phyloP scores from a whole-genome alignment of 1,284 basidiomycete species.

The Cryptococcus sp. region DNA sequence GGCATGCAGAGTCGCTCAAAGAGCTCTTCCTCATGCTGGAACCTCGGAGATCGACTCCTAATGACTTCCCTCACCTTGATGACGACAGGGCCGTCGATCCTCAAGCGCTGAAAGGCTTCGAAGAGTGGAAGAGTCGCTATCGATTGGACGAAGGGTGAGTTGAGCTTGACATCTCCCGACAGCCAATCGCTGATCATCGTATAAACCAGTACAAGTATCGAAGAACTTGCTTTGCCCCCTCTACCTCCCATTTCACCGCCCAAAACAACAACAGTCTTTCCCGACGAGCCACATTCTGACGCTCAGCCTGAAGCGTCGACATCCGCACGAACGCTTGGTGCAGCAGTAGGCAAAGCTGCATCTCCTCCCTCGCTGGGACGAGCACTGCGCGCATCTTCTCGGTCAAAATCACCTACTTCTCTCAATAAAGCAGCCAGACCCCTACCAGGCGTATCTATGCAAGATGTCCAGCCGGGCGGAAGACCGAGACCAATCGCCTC shows the following conservation, averaged over 20 bases:
- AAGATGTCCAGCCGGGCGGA: constrained; percentile 12
- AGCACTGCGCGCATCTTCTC: background rate
- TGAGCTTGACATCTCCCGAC: background rate
- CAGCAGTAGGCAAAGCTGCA: background rate
- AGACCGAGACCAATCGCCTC: constrained; percentile 7
- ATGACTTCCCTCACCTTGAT: constrained; percentile 30
- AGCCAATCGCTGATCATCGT: constrained; percentile 1
- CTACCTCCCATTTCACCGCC: constrained; percentile 40
- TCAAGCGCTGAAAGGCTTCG: constrained; percentile 25
- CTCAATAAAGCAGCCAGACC: background rate
- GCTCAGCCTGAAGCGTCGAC: constrained; percentile 5
- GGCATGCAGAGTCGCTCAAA: constrained; percentile 35
- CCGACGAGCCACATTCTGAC: constrained; percentile 30
- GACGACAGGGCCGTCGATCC: constrained; percentile 20
- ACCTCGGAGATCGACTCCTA: constrained; percentile 19
- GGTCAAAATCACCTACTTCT: background rate
- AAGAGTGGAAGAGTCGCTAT: constrained; percentile 37
- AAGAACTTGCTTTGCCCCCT: constrained; percentile 26
- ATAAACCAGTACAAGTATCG: constrained; percentile 26
- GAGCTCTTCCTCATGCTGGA: constrained; percentile 36
- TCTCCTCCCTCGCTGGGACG: background rate
- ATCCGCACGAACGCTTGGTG: constrained; percentile 6
- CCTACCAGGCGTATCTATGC: constrained; percentile 7
- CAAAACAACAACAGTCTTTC: constrained; percentile 33
- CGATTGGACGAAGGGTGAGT: constrained; percentile 33